Percentiles rank a stretch among this genome's conserved stretches.
Conservation (phyloP, 2,329 filamentous ascomycete genomes). For the Beauveria rudraprayagi region DNA sequence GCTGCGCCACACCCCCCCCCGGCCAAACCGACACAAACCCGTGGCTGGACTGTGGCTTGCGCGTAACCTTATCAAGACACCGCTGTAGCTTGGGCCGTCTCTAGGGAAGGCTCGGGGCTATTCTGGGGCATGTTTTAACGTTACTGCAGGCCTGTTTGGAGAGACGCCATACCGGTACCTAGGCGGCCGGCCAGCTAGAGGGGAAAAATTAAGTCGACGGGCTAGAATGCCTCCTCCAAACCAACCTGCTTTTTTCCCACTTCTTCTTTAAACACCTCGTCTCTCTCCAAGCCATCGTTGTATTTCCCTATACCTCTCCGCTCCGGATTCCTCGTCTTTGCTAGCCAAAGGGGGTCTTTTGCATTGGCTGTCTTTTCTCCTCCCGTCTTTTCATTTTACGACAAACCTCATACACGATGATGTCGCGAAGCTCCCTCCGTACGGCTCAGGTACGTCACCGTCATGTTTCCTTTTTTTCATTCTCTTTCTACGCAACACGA, state of each 20-base stretch:
- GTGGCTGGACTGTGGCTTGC: background rate
- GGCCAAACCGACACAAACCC: background rate
- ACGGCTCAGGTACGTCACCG: slow-evolving; percentile 46
- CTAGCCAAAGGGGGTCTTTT: background rate
- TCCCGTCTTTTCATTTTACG: slow-evolving; percentile 8
- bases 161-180: background rate
- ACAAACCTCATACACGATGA: slow-evolving; percentile 34
- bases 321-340: slow-evolving; percentile 8
- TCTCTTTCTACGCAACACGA: background rate
- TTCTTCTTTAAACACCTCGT: slow-evolving; percentile 12
- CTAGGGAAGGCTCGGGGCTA: slow-evolving; percentile 3
- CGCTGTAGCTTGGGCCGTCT: background rate
- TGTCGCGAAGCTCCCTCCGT: slow-evolving; percentile 50
- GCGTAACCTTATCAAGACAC: background rate
- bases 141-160: background rate
- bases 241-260: slow-evolving; percentile 11
- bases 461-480: background rate
- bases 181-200: background rate
- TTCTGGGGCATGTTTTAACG: slow-evolving; percentile 10
- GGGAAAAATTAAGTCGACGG: slow-evolving; percentile 1
- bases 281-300: background rate
- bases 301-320: slow-evolving; percentile 7
- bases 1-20: background rate
- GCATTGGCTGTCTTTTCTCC: background rate
- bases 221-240: background rate